Base-by-base conservation (phyloP, 805 yeast genomes). In the Allodekkera sacchari region DNA sequence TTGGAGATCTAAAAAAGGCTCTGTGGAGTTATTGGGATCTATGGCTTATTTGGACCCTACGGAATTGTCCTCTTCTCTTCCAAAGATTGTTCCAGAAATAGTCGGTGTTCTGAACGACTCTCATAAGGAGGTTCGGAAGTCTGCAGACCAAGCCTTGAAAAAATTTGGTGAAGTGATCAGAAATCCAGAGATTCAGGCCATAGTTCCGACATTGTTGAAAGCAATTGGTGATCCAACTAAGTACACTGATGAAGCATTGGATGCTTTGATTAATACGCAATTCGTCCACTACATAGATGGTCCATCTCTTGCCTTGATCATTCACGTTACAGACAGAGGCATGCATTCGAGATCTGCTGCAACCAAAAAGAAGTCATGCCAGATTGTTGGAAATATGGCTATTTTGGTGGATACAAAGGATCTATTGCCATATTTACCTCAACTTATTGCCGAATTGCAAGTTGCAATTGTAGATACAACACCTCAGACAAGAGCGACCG, bases 361-460 rank as follows among this genome's bases (percentile, higher is more conserved):
- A 26, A 83, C 92, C 5, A 92, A 89, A 64, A 75, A 83, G 54
- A 85, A 85, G 55, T 89, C 97, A 0, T 88, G 97, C 57, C 96
- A 92, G 59, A 89, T 92, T 64, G 96, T 92, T 19, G 99, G 99
- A 41, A 92, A 92, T 52, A 92, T 92, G 97, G 87, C 97, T 2
- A 85, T 92, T 53, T 66, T 92, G 47, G 96, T 94, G 12, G 97
- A 89, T 47, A 67, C 84, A 12, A 74, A 71, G 44, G 98, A 92
- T 54, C 66, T 92, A 38, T 58, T 74, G 31, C 96, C 96, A 17
- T 92, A 92, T 58, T 63, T 92, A 47, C 71, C 76, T 15, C 73
- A 76, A 26, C 66, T 92, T 44, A 79, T 89, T 27, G 67, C 75
- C 8, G 96, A 87, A 45, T 71, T 92, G 38, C 95, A 92, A 55